A percentile compares a stretch with the other conserved stretches of the same genome.
Conservation (phyloP, 805 yeast genomes). For the Cephaloascus fragrans region DNA sequence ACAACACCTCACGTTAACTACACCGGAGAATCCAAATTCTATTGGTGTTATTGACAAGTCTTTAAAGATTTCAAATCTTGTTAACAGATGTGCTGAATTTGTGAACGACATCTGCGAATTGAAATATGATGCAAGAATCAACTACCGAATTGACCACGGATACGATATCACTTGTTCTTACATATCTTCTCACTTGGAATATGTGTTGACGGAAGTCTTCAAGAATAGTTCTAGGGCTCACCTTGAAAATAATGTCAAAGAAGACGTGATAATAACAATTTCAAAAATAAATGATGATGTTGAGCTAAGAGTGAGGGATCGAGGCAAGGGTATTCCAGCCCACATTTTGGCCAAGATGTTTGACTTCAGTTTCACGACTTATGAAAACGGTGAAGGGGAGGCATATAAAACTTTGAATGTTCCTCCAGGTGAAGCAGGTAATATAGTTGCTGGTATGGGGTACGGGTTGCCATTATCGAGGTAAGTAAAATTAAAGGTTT, state of each 20-base stretch:
- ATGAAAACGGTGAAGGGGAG: slow-evolving; percentile 48
- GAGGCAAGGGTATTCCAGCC: slow-evolving; percentile 82
- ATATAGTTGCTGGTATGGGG: slow-evolving; percentile 87
- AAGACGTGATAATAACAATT: slow-evolving; percentile 23
- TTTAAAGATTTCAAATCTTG: slow-evolving; percentile 51
- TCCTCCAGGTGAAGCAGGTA: slow-evolving; percentile 64
- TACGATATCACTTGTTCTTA: slow-evolving; percentile 62
- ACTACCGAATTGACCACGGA: slow-evolving; percentile 47
- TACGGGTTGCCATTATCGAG: slow-evolving; percentile 84
- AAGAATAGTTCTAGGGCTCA: slow-evolving; percentile 87
- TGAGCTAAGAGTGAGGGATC: slow-evolving; percentile 72
- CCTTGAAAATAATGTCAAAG: slow-evolving; percentile 48
- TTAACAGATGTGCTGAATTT: slow-evolving; percentile 56
- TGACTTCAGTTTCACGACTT: slow-evolving; percentile 82
- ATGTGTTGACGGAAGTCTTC: slow-evolving; percentile 75
- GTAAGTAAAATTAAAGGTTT: too few species aligned
- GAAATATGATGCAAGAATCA: slow-evolving; percentile 72
- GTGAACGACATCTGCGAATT: slow-evolving; percentile 78
- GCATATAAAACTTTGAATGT: slow-evolving; percentile 52
- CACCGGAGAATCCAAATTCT: slow-evolving; percentile 29
- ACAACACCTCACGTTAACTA: slow-evolving; percentile 65
- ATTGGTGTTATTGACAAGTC: slow-evolving; percentile 62
- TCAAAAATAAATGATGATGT: slow-evolving; percentile 24
- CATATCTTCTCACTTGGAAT: slow-evolving; percentile 81
- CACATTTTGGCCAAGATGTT: slow-evolving; percentile 58